These are phyloP conservation scores for Amanita pseudoporphyria DNA, from an alignment of 768 basidiomycete genomes.

Conservation along the genomic window DNA sequence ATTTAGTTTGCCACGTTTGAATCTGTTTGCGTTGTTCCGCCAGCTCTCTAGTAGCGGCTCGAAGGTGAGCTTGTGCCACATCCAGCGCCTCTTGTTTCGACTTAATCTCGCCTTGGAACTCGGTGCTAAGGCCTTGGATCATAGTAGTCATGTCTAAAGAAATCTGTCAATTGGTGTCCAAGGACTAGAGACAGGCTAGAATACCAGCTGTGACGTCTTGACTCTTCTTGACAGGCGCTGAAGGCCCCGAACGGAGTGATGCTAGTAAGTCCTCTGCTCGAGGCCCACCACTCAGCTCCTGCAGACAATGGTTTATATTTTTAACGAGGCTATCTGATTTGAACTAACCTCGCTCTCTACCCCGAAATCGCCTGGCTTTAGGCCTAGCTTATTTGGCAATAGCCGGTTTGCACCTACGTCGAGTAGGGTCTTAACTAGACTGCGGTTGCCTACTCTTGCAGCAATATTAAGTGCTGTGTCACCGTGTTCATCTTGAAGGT, in stretches of 20 bases:
- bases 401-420: conserved; percentile 90
- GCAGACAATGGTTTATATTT: conserved; percentile 1
- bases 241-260: conserved; percentile 61
- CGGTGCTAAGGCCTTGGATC: conserved; percentile 67
- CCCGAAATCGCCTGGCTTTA: conserved; percentile 92
- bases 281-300: conserved; percentile 65
- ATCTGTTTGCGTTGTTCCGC: conserved; percentile 87
- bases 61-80: conserved; percentile 77
- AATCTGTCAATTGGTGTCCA: neutral
- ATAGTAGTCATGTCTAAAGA: conserved; percentile 71
- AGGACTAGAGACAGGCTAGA: neutral
- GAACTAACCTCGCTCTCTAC: conserved; percentile 71
- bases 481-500: conserved; percentile 90
- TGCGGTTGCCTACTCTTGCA: conserved; percentile 85
- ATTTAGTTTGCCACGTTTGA: conserved; percentile 60
- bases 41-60: conserved; percentile 82
- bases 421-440: conserved; percentile 75
- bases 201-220: conserved; percentile 77
- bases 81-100: conserved; percentile 84
- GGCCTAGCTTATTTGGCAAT: conserved; percentile 84
- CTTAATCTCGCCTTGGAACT: conserved; percentile 80
- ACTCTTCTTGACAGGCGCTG: conserved; percentile 77
- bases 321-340: neutral
- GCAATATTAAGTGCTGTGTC: conserved; percentile 96
- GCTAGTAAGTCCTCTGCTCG: conserved; percentile 76